phyloP scores from a whole-genome alignment of 345 rosid species.

The Salix caprea region DNA sequence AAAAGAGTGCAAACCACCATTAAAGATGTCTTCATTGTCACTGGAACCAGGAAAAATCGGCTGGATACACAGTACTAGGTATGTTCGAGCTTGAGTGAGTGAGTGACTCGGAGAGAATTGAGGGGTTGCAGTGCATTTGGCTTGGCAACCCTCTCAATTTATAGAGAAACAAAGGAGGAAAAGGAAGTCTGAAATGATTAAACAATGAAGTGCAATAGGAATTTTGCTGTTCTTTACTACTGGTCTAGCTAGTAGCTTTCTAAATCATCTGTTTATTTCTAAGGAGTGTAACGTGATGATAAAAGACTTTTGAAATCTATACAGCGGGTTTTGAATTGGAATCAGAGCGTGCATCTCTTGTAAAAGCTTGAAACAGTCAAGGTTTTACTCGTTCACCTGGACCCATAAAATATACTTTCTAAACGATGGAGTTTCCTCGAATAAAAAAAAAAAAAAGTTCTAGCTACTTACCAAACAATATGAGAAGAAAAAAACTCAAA shows the following conservation, averaged over 20 bases:
- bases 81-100: neutral
- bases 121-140: constrained; percentile 14
- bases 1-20: constrained; percentile 36
- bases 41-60: neutral
- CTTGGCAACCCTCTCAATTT: constrained; percentile 35
- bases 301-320: too few species aligned
- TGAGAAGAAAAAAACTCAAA: neutral
- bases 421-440: fast-evolving
- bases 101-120: neutral
- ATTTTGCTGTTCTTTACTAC: neutral
- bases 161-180: constrained; percentile 40
- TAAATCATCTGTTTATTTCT: too few species aligned
- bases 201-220: neutral
- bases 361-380: fast-evolving
- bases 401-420: too few species aligned
- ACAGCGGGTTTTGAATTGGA: fast-evolving
- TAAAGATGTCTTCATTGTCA: constrained; percentile 43
- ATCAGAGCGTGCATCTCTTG: fast-evolving
- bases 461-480: neutral
- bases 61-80: neutral
- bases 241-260: neutral
- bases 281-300: too few species aligned
- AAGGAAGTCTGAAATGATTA: neutral
- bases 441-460: too few species aligned
- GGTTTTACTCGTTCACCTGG: fast-evolving